A percentile compares a stretch with the other conserved stretches of the same genome.
Conservation (phyloP, 352 stramenopile genomes). For the Phytophthora pisi region DNA sequence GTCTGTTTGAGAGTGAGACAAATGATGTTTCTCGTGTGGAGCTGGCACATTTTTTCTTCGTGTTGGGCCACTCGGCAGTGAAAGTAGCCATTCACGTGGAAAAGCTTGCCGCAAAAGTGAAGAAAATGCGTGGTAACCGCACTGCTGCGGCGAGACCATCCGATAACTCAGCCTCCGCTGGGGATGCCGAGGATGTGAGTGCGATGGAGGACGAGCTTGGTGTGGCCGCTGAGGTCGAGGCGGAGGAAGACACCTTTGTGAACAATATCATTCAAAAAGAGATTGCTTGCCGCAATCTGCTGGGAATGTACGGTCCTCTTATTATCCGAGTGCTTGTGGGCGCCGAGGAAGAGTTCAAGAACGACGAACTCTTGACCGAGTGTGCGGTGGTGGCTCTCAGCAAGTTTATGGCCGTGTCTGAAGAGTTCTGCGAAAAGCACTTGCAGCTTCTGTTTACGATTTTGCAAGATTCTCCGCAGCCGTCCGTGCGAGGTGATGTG, state of each 20-base stretch:
- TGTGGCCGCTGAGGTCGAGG: conserved; percentile 89
- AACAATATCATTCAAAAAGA: conserved; percentile 93
- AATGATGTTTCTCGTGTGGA: conserved; percentile 71
- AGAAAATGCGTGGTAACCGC: conserved; percentile 81
- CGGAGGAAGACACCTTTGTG: conserved; percentile 91
- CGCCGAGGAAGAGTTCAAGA: conserved; percentile 61
- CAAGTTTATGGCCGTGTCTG: conserved; percentile 98
- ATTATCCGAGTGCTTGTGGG: conserved; percentile 87
- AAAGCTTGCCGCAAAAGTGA: conserved; percentile 82
- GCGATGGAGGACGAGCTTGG: conserved; percentile 94
- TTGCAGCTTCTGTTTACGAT: conserved; percentile 95
- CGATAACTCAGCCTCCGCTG: conserved; percentile 29
- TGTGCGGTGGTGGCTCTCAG: conserved; percentile 95
- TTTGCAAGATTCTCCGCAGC: conserved; percentile 73
- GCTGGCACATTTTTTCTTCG: conserved; percentile 95
- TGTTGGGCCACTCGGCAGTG: conserved; percentile 95
- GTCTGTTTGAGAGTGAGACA: conserved; percentile 67
- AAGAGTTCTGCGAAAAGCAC: conserved; percentile 95
- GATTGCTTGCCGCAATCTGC: conserved; percentile 91
- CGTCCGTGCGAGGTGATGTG: conserved; percentile 93
- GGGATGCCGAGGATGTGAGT: conserved; percentile 70
- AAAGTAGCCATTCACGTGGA: conserved; percentile 96
- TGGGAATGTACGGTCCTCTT: conserved; percentile 92
- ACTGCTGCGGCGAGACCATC: conserved; percentile 38
- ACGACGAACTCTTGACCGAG: conserved; percentile 87